Evolutionary conservation across 352 stramenopile species (phyloP).

Genomic region (Halophytophthora polymorphica): DNA sequence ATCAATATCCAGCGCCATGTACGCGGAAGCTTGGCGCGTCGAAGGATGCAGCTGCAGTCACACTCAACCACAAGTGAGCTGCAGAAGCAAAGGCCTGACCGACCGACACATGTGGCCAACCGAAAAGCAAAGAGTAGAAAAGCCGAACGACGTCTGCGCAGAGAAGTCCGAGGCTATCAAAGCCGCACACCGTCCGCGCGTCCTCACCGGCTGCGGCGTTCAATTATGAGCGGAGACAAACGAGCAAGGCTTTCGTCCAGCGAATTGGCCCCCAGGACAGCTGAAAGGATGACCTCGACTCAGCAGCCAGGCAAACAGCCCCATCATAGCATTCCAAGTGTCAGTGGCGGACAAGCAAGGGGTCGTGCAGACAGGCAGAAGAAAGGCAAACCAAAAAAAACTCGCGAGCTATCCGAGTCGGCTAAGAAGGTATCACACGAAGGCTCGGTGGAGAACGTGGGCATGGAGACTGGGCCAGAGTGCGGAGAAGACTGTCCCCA

Average conservation of each 20-base stretch:
- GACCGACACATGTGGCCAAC: background rate
- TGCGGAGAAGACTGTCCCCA: background rate
- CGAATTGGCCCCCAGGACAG: no score
- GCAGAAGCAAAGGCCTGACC: background rate
- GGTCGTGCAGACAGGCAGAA: no score
- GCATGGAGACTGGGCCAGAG: slow-evolving; percentile 1
- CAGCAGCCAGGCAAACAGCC: no score
- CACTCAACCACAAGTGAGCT: background rate
- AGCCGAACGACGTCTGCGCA: background rate
- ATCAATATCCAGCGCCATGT: slow-evolving; percentile 30
- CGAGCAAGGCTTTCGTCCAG: no score
- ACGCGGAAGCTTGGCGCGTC: slow-evolving; percentile 12
- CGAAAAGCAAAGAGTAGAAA: slow-evolving; percentile 4
- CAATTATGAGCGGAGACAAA: no score
- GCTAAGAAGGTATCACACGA: background rate
- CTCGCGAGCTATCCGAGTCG: background rate
- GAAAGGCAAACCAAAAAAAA: no score
- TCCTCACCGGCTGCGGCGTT: no score
- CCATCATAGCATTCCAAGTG: no score
- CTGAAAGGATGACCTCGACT: no score
- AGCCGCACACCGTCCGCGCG: no score
- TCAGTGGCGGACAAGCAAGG: no score
- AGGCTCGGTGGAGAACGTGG: background rate
- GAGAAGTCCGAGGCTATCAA: no score
- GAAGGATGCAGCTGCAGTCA: background rate